Conservation (phyloP, 2,329 filamentous ascomycete genomes). For the Cladophialophora bantiana region DNA sequence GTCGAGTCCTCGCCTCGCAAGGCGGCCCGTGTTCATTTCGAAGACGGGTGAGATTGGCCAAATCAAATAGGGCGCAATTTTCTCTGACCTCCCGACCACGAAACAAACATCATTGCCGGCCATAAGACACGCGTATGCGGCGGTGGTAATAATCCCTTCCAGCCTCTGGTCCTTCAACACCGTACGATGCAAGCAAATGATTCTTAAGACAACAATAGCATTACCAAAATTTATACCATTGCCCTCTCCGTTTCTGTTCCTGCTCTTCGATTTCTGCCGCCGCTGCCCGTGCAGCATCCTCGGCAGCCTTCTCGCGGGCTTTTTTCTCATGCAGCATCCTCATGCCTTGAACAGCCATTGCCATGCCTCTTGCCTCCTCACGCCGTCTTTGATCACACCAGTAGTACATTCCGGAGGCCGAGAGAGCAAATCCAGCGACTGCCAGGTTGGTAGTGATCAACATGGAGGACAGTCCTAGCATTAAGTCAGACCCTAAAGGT, state of each 20-base stretch:
- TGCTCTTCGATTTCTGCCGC: slow-evolving; percentile 50
- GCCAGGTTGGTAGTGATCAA: slow-evolving; percentile 74
- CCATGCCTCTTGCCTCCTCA: slow-evolving; percentile 82
- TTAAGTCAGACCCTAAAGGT: slow-evolving; percentile 17
- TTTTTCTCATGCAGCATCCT: slow-evolving; percentile 74
- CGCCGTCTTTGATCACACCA: slow-evolving; percentile 78
- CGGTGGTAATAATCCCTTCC: not conserved
- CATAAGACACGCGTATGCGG: not conserved
- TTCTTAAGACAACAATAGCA: slow-evolving; percentile 31
- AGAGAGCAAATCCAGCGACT: slow-evolving; percentile 75
- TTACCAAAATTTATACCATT: slow-evolving; percentile 58
- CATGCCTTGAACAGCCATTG: slow-evolving; percentile 82
- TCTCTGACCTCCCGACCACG: not conserved
- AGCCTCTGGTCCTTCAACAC: slow-evolving; percentile 2
- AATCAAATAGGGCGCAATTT: not conserved
- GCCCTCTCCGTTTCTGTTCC: slow-evolving; percentile 50
- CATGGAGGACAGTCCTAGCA: slow-evolving; percentile 26
- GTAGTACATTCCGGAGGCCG: slow-evolving; percentile 78
- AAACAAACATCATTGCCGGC: not conserved
- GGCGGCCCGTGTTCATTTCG: slow-evolving; percentile 34
- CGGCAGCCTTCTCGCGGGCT: slow-evolving; percentile 55
- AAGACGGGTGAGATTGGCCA: slow-evolving; percentile 29
- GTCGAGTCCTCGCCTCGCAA: slow-evolving; percentile 39
- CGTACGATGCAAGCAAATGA: slow-evolving; percentile 34
- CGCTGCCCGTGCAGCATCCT: slow-evolving; percentile 47